Evolutionary conservation across 441 rosid species (phyloP).

Genomic region (Theobroma grandiflorum): DNA sequence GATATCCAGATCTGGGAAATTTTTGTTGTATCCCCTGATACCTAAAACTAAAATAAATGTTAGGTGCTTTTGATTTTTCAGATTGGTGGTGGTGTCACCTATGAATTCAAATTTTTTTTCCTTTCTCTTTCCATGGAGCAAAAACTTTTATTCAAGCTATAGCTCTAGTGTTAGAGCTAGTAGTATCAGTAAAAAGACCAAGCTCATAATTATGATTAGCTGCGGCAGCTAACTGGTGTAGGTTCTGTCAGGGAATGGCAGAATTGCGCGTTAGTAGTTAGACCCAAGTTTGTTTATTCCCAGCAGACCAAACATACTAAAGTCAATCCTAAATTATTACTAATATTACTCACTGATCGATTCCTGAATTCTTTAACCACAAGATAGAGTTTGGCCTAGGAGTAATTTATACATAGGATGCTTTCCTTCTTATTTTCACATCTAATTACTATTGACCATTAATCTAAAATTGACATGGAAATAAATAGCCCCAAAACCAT

Average conservation of each 20-base stretch:
- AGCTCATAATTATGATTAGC: background rate
- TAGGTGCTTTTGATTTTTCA: background rate
- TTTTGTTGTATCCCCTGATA: background rate
- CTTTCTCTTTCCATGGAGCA: background rate
- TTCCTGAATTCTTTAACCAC: no score
- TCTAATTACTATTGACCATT: background rate
- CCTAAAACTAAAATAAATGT: background rate
- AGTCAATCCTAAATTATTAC: background rate
- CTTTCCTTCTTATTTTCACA: background rate
- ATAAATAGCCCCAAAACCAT: background rate
- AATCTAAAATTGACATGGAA: background rate
- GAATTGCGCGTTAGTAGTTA: background rate
- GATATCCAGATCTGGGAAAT: no score
- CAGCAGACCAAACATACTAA: background rate
- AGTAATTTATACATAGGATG: background rate
- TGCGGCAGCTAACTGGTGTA: background rate
- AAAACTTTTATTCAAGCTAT: background rate
- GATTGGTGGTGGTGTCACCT: conserved; percentile 1
- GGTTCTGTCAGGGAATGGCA: background rate
- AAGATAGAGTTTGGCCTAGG: background rate
- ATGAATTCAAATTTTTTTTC: conserved; percentile 10
- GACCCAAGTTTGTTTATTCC: background rate
- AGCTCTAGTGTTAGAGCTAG: background rate
- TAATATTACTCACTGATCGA: no score
- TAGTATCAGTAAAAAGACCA: background rate